Base-by-base conservation (phyloP, 2,329 filamentous ascomycete genomes). In the Drechslerella dactyloides region DNA sequence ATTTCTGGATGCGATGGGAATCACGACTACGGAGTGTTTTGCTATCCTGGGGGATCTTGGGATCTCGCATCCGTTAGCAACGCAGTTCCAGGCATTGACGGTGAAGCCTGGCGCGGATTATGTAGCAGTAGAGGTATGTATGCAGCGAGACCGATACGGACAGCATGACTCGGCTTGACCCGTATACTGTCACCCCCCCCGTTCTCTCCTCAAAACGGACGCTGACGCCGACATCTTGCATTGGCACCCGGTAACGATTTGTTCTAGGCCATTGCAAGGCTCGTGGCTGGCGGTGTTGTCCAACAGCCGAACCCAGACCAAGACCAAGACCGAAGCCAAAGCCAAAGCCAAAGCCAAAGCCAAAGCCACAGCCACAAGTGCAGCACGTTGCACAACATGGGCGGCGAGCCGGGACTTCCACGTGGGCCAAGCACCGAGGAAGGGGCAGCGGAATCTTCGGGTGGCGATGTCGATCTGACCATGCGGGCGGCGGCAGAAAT, bases 1-100 rank as follows among this genome's bases (percentile, higher is more conserved):
- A 5, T 68, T 73, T 37, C 48, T 73, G 13, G 68, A 65, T 57
- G 68, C 68, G 8, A 72, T 72, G 68, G 68, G 68, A 17, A 72
- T 72, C 17, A 65, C 60, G 11, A 60, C 68, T 11, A 57, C 60
- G 2, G 68, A 72, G 40, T 72, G 68, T 48, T 63, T 72, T 35
- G 33, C 68, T 33, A 72, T 72, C 42, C n/a, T 72, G 6, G 68
- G 68, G 3, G 68, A 72, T 24, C 53, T 72, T 33, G 68, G 68
- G n/a, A 65, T 72, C 11, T 72, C 59, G 17, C 68, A 72, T 44
- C 68, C 68, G 50, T 23, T 72, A 17, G 68, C 68, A 19, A 72
- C 68, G n/a, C 68, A 72, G 21, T 72, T 72, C 50, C 68, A 72
- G 35, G 68, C 68, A 13, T 42, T 72, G 48, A 72, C 68, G 1